Evolutionary conservation across 371 early-diverging fungal genomes (phyloP).

Genomic region (Conidiobolus incongruus): DNA sequence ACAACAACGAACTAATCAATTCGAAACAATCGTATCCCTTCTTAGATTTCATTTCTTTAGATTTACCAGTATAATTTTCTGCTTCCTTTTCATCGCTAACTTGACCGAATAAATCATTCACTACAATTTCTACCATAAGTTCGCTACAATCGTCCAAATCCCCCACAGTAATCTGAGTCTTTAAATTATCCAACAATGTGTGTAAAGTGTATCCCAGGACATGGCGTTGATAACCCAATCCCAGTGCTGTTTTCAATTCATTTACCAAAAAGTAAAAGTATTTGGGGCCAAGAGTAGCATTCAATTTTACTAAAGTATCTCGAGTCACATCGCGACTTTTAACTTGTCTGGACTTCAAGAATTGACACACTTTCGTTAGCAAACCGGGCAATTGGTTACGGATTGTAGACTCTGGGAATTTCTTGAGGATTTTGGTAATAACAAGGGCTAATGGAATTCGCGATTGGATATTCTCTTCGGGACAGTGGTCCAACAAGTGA

Average conservation of each 20-base stretch:
- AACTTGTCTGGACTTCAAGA: constrained; percentile 59
- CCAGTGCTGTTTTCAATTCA: constrained; percentile 53
- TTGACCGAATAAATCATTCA: constrained; percentile 79
- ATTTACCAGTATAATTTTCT: constrained; percentile 68
- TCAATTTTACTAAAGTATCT: constrained; percentile 65
- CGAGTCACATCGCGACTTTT: constrained; percentile 69
- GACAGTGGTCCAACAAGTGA: constrained; percentile 31
- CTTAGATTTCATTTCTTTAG: constrained; percentile 62
- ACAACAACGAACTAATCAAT: constrained; percentile 33
- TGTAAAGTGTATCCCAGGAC: constrained; percentile 81
- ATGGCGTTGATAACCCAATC: constrained; percentile 75
- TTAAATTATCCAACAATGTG: constrained; percentile 38
- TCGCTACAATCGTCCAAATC: constrained; percentile 57
- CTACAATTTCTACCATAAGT: constrained; percentile 38
- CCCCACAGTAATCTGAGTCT: constrained; percentile 32
- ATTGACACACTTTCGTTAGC: constrained; percentile 60
- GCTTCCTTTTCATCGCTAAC: constrained; percentile 73
- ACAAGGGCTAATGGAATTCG: constrained; percentile 79
- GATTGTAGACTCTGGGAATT: constrained; percentile 49
- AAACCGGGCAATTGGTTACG: constrained; percentile 61
- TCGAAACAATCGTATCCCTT: constrained; percentile 70
- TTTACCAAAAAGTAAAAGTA: constrained; percentile 72
- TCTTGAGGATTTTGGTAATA: constrained; percentile 52
- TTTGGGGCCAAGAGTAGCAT: constrained; percentile 51
- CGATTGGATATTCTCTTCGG: constrained; percentile 41